Conservation (phyloP, 1,284 basidiomycete genomes). For the Ceratorhiza oryzae-sativae region DNA sequence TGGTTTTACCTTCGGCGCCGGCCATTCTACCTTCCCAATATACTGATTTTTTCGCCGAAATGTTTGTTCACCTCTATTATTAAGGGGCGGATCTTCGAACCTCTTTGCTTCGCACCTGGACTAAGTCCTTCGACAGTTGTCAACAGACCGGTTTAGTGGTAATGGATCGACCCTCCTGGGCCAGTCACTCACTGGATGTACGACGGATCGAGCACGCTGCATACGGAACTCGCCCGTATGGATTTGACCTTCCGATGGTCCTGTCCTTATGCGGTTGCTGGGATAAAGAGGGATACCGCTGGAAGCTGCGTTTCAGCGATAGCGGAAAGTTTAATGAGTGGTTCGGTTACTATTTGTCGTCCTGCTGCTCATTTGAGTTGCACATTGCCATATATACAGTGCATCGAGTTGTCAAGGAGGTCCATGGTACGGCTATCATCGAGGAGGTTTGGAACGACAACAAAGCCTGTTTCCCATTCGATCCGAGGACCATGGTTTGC, state of each 20-base stretch:
- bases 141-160: slow-evolving; percentile 16
- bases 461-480: background rate
- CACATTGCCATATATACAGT: slow-evolving; percentile 13
- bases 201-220: background rate
- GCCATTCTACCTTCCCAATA: background rate
- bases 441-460: slow-evolving; percentile 3
- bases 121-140: background rate
- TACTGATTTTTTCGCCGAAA: slow-evolving; percentile 1
- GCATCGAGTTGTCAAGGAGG: background rate
- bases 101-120: slow-evolving; percentile 17
- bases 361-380: slow-evolving; percentile 12
- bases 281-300: background rate
- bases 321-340: background rate
- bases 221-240: background rate
- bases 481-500: background rate
- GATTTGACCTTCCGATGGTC: slow-evolving; percentile 1
- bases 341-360: background rate
- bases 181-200: background rate
- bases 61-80: slow-evolving; percentile 33
- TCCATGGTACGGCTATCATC: slow-evolving; percentile 19
- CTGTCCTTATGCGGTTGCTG: slow-evolving; percentile 23
- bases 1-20: background rate
- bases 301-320: background rate
- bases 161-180: background rate
- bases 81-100: background rate